A percentile compares a stretch with the other conserved stretches of the same genome.
Conservation (phyloP, 305 asterid genomes). For the Andrographis paniculata region DNA sequence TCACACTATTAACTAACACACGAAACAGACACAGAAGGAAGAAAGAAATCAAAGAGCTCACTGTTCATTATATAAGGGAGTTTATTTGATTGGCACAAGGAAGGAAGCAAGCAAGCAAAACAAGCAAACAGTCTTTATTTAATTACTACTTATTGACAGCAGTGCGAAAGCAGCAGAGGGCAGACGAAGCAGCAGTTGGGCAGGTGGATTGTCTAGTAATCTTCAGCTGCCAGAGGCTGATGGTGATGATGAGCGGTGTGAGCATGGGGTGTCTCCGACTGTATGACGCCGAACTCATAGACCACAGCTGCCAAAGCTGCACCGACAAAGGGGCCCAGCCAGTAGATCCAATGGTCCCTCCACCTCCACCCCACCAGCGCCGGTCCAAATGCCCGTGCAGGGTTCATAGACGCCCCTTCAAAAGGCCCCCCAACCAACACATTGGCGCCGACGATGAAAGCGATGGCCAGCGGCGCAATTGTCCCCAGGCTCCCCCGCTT, state of each 20-base stretch:
- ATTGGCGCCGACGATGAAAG: constrained; percentile 81
- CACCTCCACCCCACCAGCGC: constrained; percentile 92
- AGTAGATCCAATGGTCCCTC: constrained; percentile 80
- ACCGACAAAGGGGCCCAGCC: constrained; percentile 85
- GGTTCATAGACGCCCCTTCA: constrained; percentile 88
- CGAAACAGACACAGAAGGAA: too few species aligned
- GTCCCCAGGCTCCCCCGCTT: constrained; percentile 64
- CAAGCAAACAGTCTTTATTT: too few species aligned
- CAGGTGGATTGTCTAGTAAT: neutral
- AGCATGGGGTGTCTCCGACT: neutral
- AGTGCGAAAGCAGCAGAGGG: too few species aligned
- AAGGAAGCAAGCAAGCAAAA: too few species aligned
- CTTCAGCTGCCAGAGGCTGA: neutral
- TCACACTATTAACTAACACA: too few species aligned
- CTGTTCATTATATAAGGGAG: too few species aligned
- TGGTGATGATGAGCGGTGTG: neutral
- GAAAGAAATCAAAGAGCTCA: too few species aligned
- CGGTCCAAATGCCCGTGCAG: constrained; percentile 85
- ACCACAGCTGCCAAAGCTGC: constrained; percentile 60
- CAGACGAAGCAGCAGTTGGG: too few species aligned
- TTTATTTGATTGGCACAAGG: too few species aligned
- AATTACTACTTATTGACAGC: too few species aligned
- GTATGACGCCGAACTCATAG: constrained; percentile 69
- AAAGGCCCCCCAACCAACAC: constrained; percentile 85
- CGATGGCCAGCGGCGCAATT: constrained; percentile 79